Base-by-base conservation (phyloP, 257 asterid species). In the Gentiana straminea region DNA sequence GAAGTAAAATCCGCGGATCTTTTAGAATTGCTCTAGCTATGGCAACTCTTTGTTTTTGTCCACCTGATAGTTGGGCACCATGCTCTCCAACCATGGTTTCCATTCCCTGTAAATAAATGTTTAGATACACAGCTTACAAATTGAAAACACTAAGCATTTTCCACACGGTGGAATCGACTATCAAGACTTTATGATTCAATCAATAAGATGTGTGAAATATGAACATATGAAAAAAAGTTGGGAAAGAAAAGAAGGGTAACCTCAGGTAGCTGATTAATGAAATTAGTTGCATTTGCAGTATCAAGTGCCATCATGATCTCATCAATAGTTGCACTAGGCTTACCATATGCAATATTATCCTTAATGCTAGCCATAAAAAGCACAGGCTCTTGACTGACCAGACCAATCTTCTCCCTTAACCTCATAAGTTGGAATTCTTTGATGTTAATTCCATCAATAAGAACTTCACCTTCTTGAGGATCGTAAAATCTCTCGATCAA, bases 331-430 rank as follows among this genome's bases (percentile, higher is more conserved):
- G 92, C 92, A 11, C 75, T 80, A 7, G 80, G 82, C 59, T 80
- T 85, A 1, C 94, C 88, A 43, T 82, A 85, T 8, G 86, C 79
- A 45, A 85, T 78, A 61, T 85, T 85, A 33, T 85, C 94, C 72
- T 74, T 76, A 33, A 85, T 82, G 75, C 83, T 82, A 36, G 74
- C 78, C 3, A 88, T 64, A 76, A 85, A 85, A 33, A 85, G 82
- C 62, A 81, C 82, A 13, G 95, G 95, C 64, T 85, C 95, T 74
- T 85, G 95, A 70, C 92, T 85, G 49, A 85, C 95, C 3, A 85
- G 89, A 8, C 86, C 84, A 33, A 85, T 78, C 55, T 80, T 82
- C 0, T 84, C 73, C 73, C 95, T 82, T 36, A 85, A 76, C 92
- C 92, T 80, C 75, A 71, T 80, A 52, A 82, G 77, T 58, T 82